A percentile compares a stretch with the other conserved stretches of the same genome.
These are phyloP conservation scores for Selaginella tamariscina DNA, from an alignment of 75 land plant species.

Conservation along the genomic window DNA sequence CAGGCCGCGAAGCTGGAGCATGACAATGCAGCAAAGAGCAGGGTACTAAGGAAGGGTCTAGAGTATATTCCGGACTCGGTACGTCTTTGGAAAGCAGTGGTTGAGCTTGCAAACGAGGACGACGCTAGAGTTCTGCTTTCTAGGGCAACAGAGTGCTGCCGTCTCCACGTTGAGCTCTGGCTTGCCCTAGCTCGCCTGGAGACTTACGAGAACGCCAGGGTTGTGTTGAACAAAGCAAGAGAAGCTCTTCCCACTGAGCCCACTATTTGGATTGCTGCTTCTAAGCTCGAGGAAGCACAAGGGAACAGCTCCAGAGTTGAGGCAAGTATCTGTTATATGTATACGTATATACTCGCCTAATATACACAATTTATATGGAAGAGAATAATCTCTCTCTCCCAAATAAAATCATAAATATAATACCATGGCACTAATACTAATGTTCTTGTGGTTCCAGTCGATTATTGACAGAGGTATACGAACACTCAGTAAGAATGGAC, in stretches of 20 bases:
- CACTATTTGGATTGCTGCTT: constrained; percentile 88
- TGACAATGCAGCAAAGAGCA: constrained; percentile 46
- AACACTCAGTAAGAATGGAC: constrained; percentile 50
- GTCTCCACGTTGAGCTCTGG: constrained; percentile 88
- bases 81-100: constrained; percentile 88
- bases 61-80: constrained; percentile 87
- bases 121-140: constrained; percentile 72
- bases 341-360: no score
- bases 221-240: constrained; percentile 77
- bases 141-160: constrained; percentile 85
- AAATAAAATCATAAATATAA: no score
- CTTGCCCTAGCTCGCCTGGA: constrained; percentile 82
- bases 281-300: constrained; percentile 94
- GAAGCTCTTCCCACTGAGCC: constrained; percentile 35
- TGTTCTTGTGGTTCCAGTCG: no score
- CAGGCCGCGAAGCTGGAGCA: constrained; percentile 69
- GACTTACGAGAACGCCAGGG: constrained; percentile 72
- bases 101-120: constrained; percentile 86
- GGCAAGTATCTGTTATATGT: no score
- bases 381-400: no score
- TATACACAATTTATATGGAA: no score
- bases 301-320: constrained; percentile 31
- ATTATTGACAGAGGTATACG: constrained; percentile 39
- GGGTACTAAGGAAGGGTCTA: constrained; percentile 73
- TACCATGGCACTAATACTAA: no score